Evolutionary conservation across 768 basidiomycete species (phyloP).

Genomic region (Pleurotus tuoliensis): DNA sequence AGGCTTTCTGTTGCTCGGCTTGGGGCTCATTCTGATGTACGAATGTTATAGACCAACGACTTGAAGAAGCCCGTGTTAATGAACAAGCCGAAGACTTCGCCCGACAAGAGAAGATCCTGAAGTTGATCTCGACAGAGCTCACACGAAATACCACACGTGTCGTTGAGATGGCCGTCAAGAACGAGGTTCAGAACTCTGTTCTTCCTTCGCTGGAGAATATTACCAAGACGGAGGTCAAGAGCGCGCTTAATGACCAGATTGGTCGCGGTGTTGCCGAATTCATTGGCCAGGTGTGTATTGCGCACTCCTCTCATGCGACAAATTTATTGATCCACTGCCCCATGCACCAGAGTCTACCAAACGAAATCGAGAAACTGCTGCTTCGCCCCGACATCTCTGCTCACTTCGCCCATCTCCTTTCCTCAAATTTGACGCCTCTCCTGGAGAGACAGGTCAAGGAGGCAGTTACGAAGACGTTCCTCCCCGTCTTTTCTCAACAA

Average conservation of each 20-base stretch:
- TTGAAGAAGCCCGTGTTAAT: constrained; percentile 75
- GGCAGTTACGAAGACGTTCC: constrained; percentile 63
- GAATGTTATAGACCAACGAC: constrained; percentile 60
- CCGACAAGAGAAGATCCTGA: constrained; percentile 85
- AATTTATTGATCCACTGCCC: not conserved
- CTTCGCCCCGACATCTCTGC: constrained; percentile 71
- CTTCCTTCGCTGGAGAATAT: constrained; percentile 79
- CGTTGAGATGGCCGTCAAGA: constrained; percentile 86
- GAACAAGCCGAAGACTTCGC: constrained; percentile 80
- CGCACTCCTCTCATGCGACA: not conserved
- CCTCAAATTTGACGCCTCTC: constrained; percentile 66
- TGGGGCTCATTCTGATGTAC: not conserved
- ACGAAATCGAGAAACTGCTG: constrained; percentile 76
- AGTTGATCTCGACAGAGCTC: constrained; percentile 81
- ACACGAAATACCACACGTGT: constrained; percentile 86
- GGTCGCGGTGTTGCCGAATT: constrained; percentile 67
- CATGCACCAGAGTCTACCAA: constrained; percentile 56
- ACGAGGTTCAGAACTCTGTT: constrained; percentile 79
- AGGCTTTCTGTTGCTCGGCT: constrained; percentile 24
- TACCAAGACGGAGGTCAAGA: constrained; percentile 76
- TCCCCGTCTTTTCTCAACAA: constrained; percentile 74
- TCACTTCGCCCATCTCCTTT: constrained; percentile 74
- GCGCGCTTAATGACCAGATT: constrained; percentile 75
- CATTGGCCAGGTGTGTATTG: constrained; percentile 63
- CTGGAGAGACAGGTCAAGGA: constrained; percentile 85